A percentile compares a stretch with the other conserved stretches of the same genome.
Evolutionary conservation across 345 rosid genomes (phyloP).

Genomic region (Noccaea bulbosa): DNA sequence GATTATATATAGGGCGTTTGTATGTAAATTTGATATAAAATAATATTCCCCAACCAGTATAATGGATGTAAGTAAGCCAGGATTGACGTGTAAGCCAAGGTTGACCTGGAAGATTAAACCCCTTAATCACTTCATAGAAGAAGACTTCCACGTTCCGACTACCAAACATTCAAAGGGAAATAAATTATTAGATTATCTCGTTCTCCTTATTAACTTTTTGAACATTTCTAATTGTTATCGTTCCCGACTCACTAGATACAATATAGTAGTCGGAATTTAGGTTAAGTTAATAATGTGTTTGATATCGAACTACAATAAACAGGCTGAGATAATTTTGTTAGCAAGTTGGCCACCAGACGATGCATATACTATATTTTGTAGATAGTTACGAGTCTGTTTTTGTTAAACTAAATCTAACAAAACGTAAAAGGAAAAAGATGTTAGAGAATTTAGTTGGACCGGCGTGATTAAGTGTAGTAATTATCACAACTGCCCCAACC

Average conservation of each 20-base stretch:
- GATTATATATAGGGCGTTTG: slow-evolving; percentile 1
- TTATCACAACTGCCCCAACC: slow-evolving; percentile 37
- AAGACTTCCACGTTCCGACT: neutral
- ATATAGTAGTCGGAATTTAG: neutral
- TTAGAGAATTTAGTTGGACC: slow-evolving; percentile 35
- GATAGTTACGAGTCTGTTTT: neutral
- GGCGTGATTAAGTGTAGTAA: slow-evolving; percentile 39
- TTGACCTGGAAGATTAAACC: slow-evolving; percentile 34
- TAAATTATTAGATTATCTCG: neutral
- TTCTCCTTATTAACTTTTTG: neutral
- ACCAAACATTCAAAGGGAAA: slow-evolving; percentile 22
- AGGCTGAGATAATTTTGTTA: slow-evolving; percentile 1
- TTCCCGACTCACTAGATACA: neutral
- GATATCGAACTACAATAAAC: neutral
- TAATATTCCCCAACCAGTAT: slow-evolving; percentile 14
- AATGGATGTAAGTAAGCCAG: slow-evolving; percentile 5
- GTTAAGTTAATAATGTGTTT: neutral
- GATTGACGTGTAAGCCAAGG: slow-evolving; percentile 36
- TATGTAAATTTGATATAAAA: neutral
- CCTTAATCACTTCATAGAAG: slow-evolving; percentile 23
- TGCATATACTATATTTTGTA: neutral
- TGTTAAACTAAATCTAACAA: neutral
- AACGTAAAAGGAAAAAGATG: slow-evolving; percentile 25
- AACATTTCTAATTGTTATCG: neutral
- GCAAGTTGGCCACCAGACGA: neutral